Percentiles rank a stretch among this genome's conserved stretches.
Evolutionary conservation across 495 filamentous ascomycete genomes (phyloP).

Genomic region (Glonium stellatum): DNA sequence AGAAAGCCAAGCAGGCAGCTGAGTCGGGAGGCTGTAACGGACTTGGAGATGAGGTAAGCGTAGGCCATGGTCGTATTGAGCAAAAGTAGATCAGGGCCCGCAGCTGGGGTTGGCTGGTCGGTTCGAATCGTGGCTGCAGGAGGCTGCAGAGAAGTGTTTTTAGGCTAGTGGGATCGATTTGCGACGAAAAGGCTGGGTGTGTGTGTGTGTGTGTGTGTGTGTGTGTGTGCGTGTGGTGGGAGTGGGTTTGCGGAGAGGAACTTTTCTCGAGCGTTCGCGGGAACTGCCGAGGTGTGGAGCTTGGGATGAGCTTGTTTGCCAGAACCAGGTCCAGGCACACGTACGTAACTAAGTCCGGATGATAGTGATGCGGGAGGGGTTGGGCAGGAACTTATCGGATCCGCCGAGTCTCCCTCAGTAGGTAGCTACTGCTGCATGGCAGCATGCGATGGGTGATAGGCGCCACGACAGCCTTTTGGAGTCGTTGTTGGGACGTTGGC

Average conservation of each 20-base stretch:
- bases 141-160: neutral
- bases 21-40: neutral
- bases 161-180: neutral
- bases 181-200: neutral
- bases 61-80: conserved; percentile 5
- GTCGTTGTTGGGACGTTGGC: too few species aligned
- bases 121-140: too few species aligned
- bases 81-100: neutral
- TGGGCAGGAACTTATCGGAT: too few species aligned
- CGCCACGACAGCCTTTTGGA: too few species aligned
- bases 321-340: neutral
- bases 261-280: neutral
- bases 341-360: neutral
- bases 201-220: too few species aligned
- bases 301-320: neutral
- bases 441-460: too few species aligned
- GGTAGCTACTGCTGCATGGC: too few species aligned
- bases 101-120: neutral
- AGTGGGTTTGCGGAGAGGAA: neutral
- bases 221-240: too few species aligned
- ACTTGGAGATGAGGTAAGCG: conserved; percentile 31
- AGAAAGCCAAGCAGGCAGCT: neutral
- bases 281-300: neutral
- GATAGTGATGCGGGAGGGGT: neutral
- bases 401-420: too few species aligned